Percentiles rank a stretch among this genome's conserved stretches.
Conservation (phyloP, 148 eudicot genomes). For the Vaccinium vitisidaea region DNA sequence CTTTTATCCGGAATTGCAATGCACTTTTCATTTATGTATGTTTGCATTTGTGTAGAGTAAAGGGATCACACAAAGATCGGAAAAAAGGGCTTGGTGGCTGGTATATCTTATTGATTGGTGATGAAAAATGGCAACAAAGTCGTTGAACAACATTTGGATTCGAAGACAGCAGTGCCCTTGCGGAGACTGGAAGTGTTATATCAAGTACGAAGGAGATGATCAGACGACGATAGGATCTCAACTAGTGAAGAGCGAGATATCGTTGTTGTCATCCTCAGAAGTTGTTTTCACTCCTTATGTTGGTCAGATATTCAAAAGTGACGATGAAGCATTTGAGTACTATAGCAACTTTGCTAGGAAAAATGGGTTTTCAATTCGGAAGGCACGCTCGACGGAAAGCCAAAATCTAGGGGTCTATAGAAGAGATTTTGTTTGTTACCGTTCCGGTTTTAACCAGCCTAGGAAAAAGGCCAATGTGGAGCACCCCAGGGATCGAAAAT, state of each 20-base stretch:
- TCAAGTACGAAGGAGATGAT: constrained; percentile 51
- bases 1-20: constrained; percentile 2
- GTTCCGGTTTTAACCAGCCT: constrained; percentile 68
- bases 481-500: constrained; percentile 73
- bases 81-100: constrained; percentile 8
- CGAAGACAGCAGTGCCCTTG: constrained; percentile 68
- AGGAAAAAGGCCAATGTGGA: constrained; percentile 64
- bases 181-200: constrained; percentile 75
- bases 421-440: constrained; percentile 75
- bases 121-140: constrained; percentile 33
- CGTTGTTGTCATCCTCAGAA: constrained; percentile 25
- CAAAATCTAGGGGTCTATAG: constrained; percentile 63
- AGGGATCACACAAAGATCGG: background rate
- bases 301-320: constrained; percentile 54
- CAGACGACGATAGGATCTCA: constrained; percentile 31
- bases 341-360: constrained; percentile 59
- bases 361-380: constrained; percentile 72
- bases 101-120: background rate
- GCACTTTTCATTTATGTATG: background rate
- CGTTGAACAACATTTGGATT: constrained; percentile 53
- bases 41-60: background rate
- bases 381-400: constrained; percentile 70
- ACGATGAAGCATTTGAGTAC: constrained; percentile 63
- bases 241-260: constrained; percentile 26
- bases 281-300: constrained; percentile 57